Conservation (phyloP, 176 grass and related monocot species). For the Oryza meridionalis region DNA sequence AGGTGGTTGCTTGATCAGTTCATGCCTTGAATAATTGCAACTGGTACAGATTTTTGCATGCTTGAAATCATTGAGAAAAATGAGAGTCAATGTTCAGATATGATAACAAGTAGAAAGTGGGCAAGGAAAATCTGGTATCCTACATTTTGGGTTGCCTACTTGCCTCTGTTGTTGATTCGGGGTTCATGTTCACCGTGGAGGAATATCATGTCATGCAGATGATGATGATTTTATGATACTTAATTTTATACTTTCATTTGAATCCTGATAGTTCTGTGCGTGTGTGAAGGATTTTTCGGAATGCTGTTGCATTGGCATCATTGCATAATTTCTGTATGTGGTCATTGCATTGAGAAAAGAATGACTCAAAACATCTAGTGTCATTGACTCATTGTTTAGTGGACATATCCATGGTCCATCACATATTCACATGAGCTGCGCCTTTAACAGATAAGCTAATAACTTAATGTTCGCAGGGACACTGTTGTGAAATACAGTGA, state of each 20-base stretch:
- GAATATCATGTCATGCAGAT: not conserved
- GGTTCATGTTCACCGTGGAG: not conserved
- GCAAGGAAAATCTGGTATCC: not conserved
- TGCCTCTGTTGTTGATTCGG: not conserved
- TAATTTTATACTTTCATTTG: not conserved
- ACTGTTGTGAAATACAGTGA: conserved; percentile 75
- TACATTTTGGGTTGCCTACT: conserved; percentile 21
- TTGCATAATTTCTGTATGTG: not conserved
- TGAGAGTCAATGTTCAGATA: not conserved
- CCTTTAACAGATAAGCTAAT: conserved; percentile 16
- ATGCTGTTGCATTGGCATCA: not conserved
- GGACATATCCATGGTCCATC: not conserved
- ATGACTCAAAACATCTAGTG: not conserved
- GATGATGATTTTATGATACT: not conserved
- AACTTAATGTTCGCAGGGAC: conserved; percentile 52
- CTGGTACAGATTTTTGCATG: not conserved
- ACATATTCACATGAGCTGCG: not conserved
- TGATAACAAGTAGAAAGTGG: not conserved
- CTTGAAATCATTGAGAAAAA: not conserved
- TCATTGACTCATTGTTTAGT: not conserved
- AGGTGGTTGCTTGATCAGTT: conserved; percentile 46
- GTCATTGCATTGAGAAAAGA: not conserved
- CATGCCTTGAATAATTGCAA: not conserved
- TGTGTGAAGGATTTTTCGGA: not conserved
- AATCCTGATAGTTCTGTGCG: not conserved